Conservation (phyloP, 352 stramenopile genomes). For the Phytophthora ramorum region DNA sequence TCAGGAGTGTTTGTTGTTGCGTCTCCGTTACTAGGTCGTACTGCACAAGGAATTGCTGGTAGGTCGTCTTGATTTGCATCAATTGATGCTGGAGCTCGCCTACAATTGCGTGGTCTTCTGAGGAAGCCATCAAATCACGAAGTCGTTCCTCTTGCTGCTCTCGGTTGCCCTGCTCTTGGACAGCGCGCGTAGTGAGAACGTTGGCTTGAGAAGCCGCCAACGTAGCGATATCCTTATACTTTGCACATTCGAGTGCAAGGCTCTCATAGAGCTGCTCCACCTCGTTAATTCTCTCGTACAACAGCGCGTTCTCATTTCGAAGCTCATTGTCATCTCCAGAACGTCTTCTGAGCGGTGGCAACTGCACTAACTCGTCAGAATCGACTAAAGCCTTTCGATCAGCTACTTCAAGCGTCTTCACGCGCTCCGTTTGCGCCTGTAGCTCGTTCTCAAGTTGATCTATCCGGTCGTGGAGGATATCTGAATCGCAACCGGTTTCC, state of each 20-base stretch:
- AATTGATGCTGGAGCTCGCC: conserved; percentile 91
- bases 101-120: conserved; percentile 92
- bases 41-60: conserved; percentile 81
- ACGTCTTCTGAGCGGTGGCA: neutral
- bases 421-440: conserved; percentile 35
- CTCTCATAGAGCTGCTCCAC: conserved; percentile 80
- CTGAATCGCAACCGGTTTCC: conserved; percentile 3
- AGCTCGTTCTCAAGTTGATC: conserved; percentile 63
- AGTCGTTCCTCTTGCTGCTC: conserved; percentile 72
- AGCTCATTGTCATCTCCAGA: conserved; percentile 38
- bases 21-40: conserved; percentile 63
- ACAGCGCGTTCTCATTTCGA: conserved; percentile 59
- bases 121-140: conserved; percentile 74
- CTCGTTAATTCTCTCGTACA: conserved; percentile 73
- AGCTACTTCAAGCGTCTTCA: conserved; percentile 61
- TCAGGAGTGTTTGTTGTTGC: conserved; percentile 62
- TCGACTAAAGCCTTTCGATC: conserved; percentile 5
- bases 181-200: conserved; percentile 45
- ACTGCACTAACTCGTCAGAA: conserved; percentile 20
- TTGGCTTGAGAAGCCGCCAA: conserved; percentile 75
- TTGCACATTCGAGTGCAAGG: conserved; percentile 63
- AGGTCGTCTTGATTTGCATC: conserved; percentile 86
- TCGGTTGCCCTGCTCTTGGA: conserved; percentile 51
- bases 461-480: conserved; percentile 44
- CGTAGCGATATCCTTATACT: conserved; percentile 70